Evolutionary conservation across 331 rosid species (phyloP).

Genomic region (Phaseolus coccineus): DNA sequence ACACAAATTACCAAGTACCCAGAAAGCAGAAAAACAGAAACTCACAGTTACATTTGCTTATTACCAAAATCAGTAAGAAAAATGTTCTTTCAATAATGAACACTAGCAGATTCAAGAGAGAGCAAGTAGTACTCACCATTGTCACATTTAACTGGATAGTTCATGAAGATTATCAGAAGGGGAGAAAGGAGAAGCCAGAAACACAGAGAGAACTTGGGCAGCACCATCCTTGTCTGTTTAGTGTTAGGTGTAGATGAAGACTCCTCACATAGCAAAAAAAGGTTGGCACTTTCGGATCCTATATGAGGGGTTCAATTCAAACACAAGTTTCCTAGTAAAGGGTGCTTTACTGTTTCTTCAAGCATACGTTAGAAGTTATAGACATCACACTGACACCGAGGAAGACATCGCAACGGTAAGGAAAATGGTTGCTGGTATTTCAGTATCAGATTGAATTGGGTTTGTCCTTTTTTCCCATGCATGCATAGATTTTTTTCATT

Average conservation of each 20-base stretch:
- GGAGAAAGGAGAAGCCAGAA: constrained; percentile 59
- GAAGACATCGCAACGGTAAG: constrained; percentile 47
- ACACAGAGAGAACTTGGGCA: constrained; percentile 47
- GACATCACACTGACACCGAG: constrained; percentile 43
- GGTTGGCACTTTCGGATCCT: constrained; percentile 22
- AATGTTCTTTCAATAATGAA: not conserved
- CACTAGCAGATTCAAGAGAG: constrained; percentile 14
- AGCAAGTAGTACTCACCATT: constrained; percentile 46
- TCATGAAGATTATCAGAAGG: constrained; percentile 53
- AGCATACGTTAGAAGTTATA: constrained; percentile 37
- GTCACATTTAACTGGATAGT: constrained; percentile 63
- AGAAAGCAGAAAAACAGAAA: not conserved
- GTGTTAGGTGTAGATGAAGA: constrained; percentile 1
- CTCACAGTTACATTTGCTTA: too few species aligned
- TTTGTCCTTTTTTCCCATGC: constrained; percentile 28
- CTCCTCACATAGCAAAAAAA: not conserved
- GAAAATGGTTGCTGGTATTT: constrained; percentile 38
- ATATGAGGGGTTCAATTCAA: constrained; percentile 23
- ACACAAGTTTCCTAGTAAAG: constrained; percentile 22
- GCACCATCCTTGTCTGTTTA: constrained; percentile 52
- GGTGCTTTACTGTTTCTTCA: constrained; percentile 39
- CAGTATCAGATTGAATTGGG: constrained; percentile 23
- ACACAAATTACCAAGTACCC: not conserved
- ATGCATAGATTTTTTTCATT: not conserved
- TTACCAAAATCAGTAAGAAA: too few species aligned